phyloP scores from a whole-genome alignment of 805 yeast species.

The Lachancea waltii region DNA sequence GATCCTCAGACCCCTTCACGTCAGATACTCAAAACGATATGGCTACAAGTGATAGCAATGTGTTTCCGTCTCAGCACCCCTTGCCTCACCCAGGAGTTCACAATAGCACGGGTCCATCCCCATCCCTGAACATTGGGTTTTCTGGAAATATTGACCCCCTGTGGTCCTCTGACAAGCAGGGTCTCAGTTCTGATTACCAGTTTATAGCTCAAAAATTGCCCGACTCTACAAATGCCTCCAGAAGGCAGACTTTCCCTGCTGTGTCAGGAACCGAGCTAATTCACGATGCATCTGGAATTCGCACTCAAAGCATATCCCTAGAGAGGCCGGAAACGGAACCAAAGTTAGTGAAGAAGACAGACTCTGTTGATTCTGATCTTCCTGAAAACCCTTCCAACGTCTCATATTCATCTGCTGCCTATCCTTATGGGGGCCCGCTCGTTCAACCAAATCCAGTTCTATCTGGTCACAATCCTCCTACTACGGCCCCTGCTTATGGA shows the following conservation, averaged over 20 bases:
- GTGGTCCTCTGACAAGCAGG: constrained; percentile 5
- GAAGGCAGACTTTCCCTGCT: constrained; percentile 32
- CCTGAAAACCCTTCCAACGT: constrained; percentile 7
- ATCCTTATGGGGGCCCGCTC: constrained; percentile 31
- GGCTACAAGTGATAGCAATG: constrained; percentile 3
- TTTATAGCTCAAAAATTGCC: constrained; percentile 5
- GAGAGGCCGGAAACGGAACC: constrained; percentile 16
- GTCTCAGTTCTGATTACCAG: constrained; percentile 6
- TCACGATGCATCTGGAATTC: constrained; percentile 8
- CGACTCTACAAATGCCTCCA: constrained; percentile 13
- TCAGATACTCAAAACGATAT: constrained; percentile 1
- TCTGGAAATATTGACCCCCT: constrained; percentile 6
- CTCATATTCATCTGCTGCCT: constrained; percentile 28
- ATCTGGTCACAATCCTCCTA: constrained; percentile 22
- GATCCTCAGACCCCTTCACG: constrained; percentile 4
- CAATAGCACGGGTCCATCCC: background rate
- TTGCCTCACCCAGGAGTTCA: background rate
- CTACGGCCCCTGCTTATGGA: constrained; percentile 19
- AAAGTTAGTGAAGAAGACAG: constrained; percentile 1
- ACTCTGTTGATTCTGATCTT: constrained; percentile 1
- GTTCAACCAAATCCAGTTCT: constrained; percentile 27
- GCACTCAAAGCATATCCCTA: constrained; percentile 29
- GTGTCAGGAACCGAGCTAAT: constrained; percentile 22
- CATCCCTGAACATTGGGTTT: constrained; percentile 5
- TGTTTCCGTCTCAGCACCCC: constrained; percentile 1